Base-by-base conservation (phyloP, 2,329 filamentous ascomycete species). In the Dothideomycetes sp. region DNA sequence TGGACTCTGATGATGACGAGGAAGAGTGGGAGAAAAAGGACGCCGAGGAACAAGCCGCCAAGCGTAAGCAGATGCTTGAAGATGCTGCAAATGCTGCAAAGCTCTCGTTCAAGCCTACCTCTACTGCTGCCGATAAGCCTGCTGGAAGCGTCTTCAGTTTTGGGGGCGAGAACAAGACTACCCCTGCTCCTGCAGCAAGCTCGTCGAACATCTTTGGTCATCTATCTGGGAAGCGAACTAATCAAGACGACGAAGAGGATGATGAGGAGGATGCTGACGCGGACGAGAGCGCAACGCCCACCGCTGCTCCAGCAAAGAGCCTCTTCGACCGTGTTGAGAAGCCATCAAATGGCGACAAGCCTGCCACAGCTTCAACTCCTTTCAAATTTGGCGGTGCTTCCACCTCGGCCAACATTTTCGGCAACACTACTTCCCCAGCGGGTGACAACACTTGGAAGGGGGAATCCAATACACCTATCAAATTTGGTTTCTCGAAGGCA, bases 1-100 rank as follows among this genome's bases (percentile, higher is more conserved):
- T 65, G 43, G 68, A 72, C 45, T 69, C 67, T 5, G 69, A 70
- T 11, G 66, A 70, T 39, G 67, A 71, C 31, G 63, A 68, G 45
- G 66, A 56, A 19, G 59, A 65, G 34, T 72, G 66, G 63, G 63
- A 68, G 41, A 60, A 62, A 39, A 56, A 58, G 41, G 57, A 71
- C 47, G 59, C 60, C 31, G 64, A 66, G 47, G 53, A 65, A 47
- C 64, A 67, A 46, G 60, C 57, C 19, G 61, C 62, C 31, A 70
- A 70, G 52, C 22, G 22, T 12, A 57, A 56, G 19, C 54, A 58
- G 34, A 58, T 64, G 45, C 49, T 66, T 32, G 60, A 60, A 31
- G 56, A 61, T 19, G 52, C 56, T 22, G n/a, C n/a, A n/a, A n/a
- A n/a, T n/a, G n/a, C n/a, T 47, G 57, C 3, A 58, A 59, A 58